phyloP scores from a whole-genome alignment of 106 monocot species.

The Apostasia ramifera region DNA sequence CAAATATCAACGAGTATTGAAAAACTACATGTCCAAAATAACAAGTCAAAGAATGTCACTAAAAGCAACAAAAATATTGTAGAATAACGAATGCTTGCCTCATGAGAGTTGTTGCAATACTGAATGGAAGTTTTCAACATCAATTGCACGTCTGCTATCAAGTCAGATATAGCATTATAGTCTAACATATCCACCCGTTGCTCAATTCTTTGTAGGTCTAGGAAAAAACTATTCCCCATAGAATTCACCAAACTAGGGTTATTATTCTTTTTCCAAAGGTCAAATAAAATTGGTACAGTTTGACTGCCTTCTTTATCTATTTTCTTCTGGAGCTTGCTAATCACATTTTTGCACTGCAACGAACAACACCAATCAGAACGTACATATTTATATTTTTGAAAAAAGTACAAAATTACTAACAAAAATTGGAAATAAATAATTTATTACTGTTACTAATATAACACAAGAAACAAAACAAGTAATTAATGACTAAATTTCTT shows the following conservation, averaged over 20 bases:
- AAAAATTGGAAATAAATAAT: no score
- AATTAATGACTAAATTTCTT: no score
- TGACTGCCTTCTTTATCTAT: constrained; percentile 82
- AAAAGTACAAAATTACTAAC: no score
- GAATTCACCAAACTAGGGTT: constrained; percentile 26
- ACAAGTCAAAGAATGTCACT: no score
- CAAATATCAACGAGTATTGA: no score
- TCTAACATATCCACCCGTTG: constrained; percentile 66
- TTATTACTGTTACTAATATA: no score
- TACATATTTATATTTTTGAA: no score
- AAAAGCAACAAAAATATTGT: no score
- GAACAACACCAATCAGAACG: not conserved
- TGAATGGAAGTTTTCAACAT: constrained; percentile 67
- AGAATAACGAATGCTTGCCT: constrained; percentile 37
- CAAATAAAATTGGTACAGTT: constrained; percentile 56
- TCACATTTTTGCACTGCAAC: constrained; percentile 85
- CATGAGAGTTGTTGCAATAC: constrained; percentile 43
- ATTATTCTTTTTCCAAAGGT: constrained; percentile 57
- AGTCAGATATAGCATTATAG: constrained; percentile 55
- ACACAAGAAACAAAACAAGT: no score
- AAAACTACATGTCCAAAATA: no score
- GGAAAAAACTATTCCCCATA: constrained; percentile 13
- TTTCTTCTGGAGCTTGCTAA: constrained; percentile 73
- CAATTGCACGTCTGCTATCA: constrained; percentile 74
- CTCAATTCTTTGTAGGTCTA: constrained; percentile 70